phyloP scores from a whole-genome alignment of 1,139 yeast species.

The Taphrina populina region DNA sequence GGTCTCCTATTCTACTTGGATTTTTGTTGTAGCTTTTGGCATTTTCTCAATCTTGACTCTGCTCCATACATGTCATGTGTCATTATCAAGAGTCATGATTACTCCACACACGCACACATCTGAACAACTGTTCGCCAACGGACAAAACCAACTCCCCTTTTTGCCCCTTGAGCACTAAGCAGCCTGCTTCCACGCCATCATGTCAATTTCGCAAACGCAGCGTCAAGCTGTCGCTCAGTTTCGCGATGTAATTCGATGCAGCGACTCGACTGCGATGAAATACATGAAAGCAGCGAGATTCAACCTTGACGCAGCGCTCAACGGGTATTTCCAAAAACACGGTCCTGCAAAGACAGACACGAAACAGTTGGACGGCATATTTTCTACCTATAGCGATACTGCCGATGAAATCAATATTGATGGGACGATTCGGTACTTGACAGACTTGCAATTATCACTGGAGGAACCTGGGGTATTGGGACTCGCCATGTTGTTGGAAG shows the following conservation, averaged over 20 bases:
- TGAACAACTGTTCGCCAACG: too few species aligned
- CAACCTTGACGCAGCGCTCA: conserved; percentile 21
- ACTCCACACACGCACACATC: too few species aligned
- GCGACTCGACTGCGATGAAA: conserved; percentile 25
- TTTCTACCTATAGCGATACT: conserved; percentile 9
- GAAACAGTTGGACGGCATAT: conserved; percentile 11
- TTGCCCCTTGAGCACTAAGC: too few species aligned
- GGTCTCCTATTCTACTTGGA: too few species aligned
- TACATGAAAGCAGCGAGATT: conserved; percentile 27
- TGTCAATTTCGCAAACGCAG: conserved; percentile 22
- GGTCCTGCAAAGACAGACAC: conserved; percentile 2
- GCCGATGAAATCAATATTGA: conserved; percentile 56
- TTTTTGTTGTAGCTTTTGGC: too few species aligned
- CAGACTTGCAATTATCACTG: conserved; percentile 65
- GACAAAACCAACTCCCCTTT: too few species aligned
- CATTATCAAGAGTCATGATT: too few species aligned
- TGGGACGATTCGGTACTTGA: conserved; percentile 68
- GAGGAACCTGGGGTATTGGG: conserved; percentile 73
- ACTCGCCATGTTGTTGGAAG: conserved; percentile 64
- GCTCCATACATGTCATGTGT: too few species aligned
- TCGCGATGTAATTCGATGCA: conserved; percentile 19
- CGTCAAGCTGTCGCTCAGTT: conserved; percentile 14
- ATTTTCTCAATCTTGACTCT: too few species aligned
- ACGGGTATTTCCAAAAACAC: conserved; percentile 27
- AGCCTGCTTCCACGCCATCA: too few species aligned